These are phyloP conservation scores for Fusarium ramigenum DNA, from an alignment of 2,329 filamentous ascomycete species.

Conservation along the genomic window DNA sequence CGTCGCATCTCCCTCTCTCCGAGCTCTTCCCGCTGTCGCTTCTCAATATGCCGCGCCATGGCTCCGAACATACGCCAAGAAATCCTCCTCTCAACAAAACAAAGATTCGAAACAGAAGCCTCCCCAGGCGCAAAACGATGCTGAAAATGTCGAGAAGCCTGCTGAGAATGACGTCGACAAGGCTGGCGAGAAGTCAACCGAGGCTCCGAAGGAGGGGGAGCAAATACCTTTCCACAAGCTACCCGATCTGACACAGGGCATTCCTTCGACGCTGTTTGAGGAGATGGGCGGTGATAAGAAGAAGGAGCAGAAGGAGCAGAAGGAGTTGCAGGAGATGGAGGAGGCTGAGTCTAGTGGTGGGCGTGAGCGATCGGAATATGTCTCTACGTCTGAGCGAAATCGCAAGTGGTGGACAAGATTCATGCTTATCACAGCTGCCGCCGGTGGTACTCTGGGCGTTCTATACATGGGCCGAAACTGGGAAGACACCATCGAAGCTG, in stretches of 20 bases:
- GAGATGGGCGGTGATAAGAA: slow-evolving; percentile 65
- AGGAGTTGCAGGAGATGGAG: slow-evolving; percentile 49
- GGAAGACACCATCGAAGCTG: slow-evolving; percentile 81
- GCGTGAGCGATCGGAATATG: slow-evolving; percentile 73
- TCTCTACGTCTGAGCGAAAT: slow-evolving; percentile 88
- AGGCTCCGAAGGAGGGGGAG: slow-evolving; percentile 49
- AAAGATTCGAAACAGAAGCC: slow-evolving; percentile 27
- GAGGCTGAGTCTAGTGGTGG: slow-evolving; percentile 48
- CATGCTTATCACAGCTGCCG: slow-evolving; percentile 71
- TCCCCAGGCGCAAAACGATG: slow-evolving; percentile 27
- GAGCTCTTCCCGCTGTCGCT: slow-evolving; percentile 36
- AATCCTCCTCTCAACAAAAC: slow-evolving; percentile 14
- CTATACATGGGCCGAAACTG: slow-evolving; percentile 89
- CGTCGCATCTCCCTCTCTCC: slow-evolving; percentile 38
- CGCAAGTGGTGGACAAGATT: slow-evolving; percentile 80
- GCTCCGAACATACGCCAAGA: slow-evolving; percentile 45
- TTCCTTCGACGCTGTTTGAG: slow-evolving; percentile 87
- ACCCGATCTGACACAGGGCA: slow-evolving; percentile 92
- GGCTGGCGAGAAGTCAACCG: slow-evolving; percentile 39
- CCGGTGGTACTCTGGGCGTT: slow-evolving; percentile 65
- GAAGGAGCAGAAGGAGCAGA: slow-evolving; percentile 49
- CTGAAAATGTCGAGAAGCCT: slow-evolving; percentile 28
- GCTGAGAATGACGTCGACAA: slow-evolving; percentile 32
- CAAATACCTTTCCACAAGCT: slow-evolving; percentile 71
- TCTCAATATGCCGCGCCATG: slow-evolving; percentile 39